A percentile compares a stretch with the other conserved stretches of the same genome.
These are phyloP conservation scores for Xylaria sp. DNA, from an alignment of 2,329 filamentous ascomycete species.

Conservation along the genomic window DNA sequence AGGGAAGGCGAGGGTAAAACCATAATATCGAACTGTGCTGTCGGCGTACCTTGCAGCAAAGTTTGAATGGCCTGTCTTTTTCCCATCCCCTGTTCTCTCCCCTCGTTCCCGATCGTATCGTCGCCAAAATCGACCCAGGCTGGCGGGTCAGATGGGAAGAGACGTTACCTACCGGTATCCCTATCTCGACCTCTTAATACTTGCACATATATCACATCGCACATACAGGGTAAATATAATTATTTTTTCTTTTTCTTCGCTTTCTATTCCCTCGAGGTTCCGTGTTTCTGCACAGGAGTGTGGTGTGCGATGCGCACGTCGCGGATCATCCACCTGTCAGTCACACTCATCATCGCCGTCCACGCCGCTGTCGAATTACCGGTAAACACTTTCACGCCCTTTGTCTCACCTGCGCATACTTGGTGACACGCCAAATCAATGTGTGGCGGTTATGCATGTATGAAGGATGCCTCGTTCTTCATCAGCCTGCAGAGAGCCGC, in stretches of 20 bases:
- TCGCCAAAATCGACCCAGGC: conserved; percentile 14
- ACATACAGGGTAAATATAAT: not conserved
- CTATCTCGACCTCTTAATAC: not conserved
- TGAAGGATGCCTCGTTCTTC: conserved; percentile 2
- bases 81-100: not conserved
- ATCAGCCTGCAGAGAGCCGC: not conserved
- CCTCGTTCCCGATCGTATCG: conserved; percentile 1
- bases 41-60: conserved; percentile 31
- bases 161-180: conserved; percentile 16
- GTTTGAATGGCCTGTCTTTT: not conserved
- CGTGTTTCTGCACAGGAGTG: not conserved
- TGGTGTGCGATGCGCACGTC: not conserved
- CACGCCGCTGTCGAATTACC: not conserved
- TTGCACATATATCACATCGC: not conserved
- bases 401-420: conserved; percentile 4
- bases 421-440: not conserved
- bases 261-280: not conserved
- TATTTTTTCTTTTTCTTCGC: not conserved
- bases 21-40: conserved; percentile 13
- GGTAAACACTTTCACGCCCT: not conserved
- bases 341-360: not conserved
- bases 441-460: not conserved
- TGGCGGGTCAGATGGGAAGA: conserved; percentile 16
- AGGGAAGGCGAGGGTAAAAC: not conserved
- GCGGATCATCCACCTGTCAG: not conserved